phyloP scores from a whole-genome alignment of 345 rosid species.

The Arabidopsis thaliana region DNA sequence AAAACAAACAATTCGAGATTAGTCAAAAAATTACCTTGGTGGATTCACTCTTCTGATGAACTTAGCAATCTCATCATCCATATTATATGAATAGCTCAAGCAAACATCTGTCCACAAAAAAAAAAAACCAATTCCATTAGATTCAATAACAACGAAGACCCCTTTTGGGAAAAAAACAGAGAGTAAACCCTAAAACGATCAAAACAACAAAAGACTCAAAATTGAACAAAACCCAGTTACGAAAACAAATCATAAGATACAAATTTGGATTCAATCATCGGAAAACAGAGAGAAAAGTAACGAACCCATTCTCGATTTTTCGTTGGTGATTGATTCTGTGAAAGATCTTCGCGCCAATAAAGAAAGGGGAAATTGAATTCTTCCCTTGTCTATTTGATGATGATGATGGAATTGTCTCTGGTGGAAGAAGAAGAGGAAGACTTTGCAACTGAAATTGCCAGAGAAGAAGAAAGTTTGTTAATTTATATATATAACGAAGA shows the following conservation, averaged over 20 bases:
- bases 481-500: not conserved
- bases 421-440: conserved; percentile 14
- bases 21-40: conserved; percentile 59
- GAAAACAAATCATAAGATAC: conserved; percentile 3
- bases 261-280: not conserved
- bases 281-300: conserved; percentile 6
- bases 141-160: conserved; percentile 26
- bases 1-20: conserved; percentile 5
- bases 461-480: conserved; percentile 32
- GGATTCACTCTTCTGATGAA: conserved; percentile 86
- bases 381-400: not conserved
- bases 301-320: conserved; percentile 39
- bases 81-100: conserved; percentile 67
- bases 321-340: not conserved
- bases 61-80: conserved; percentile 85
- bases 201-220: conserved; percentile 18
- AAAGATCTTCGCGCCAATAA: conserved; percentile 9
- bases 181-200: conserved; percentile 8
- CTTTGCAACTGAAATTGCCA: conserved; percentile 37
- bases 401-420: conserved; percentile 17
- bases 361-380: not conserved
- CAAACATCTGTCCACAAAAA: conserved; percentile 51
- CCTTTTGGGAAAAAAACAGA: conserved; percentile 24
- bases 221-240: conserved; percentile 38
- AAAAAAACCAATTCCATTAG: not conserved